phyloP scores from a whole-genome alignment of 768 basidiomycete genomes.

The Mycena indigotica region DNA sequence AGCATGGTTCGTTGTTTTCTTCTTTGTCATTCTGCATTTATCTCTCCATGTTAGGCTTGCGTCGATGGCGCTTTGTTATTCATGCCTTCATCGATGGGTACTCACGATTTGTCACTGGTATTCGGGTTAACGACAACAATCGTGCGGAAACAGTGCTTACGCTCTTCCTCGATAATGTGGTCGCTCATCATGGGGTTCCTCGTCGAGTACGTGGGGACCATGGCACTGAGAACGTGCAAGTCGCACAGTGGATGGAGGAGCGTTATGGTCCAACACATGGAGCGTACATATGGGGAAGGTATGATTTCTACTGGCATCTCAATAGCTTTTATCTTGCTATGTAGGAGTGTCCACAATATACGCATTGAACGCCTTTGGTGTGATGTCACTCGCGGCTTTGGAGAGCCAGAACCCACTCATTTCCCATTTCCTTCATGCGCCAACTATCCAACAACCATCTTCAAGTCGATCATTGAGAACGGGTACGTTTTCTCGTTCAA shows the following conservation, averaged over 20 bases:
- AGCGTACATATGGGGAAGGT: constrained; percentile 11
- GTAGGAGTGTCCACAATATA: constrained; percentile 28
- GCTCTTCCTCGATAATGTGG: constrained; percentile 32
- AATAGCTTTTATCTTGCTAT: background rate
- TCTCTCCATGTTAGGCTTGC: constrained; percentile 22
- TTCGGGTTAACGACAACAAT: constrained; percentile 44
- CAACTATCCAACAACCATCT: too few relatives aligned
- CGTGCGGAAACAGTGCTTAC: constrained; percentile 38
- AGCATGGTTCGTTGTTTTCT: constrained; percentile 35
- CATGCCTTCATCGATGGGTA: constrained; percentile 45
- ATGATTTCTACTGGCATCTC: background rate
- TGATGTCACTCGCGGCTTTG: constrained; percentile 34
- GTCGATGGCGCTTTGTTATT: constrained; percentile 31
- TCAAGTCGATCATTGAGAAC: too few relatives aligned
- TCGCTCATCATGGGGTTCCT: constrained; percentile 32
- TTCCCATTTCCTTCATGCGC: too few relatives aligned
- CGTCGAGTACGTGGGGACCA: constrained; percentile 28
- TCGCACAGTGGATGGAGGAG: constrained; percentile 8
- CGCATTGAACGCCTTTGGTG: constrained; percentile 39
- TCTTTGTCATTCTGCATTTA: background rate
- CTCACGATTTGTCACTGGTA: constrained; percentile 37
- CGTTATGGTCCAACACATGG: background rate
- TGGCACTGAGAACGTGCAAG: constrained; percentile 13
- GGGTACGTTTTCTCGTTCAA: too few relatives aligned
- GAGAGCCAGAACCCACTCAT: too few relatives aligned